Evolutionary conservation across 768 basidiomycete species (phyloP).

Genomic region (Phallus indusiatus): DNA sequence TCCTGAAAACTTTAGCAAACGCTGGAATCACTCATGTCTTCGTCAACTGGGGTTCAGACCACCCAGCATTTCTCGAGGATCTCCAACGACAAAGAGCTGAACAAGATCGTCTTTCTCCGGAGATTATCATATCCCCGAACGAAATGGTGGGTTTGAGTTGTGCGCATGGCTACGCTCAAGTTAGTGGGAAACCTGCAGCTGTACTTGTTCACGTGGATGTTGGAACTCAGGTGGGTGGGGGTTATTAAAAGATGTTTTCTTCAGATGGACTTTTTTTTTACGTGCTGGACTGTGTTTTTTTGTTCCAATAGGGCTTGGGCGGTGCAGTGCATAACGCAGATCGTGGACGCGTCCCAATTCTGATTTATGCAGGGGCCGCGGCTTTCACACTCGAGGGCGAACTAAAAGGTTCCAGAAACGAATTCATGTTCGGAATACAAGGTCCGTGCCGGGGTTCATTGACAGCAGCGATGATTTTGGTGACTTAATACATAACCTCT

Average conservation of each 20-base stretch:
- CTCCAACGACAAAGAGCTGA: constrained; percentile 44
- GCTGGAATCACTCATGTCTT: constrained; percentile 61
- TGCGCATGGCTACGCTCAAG: constrained; percentile 63
- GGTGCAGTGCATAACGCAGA: constrained; percentile 69
- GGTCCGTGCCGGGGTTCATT: constrained; percentile 25
- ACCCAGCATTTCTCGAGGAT: constrained; percentile 63
- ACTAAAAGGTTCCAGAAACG: constrained; percentile 54
- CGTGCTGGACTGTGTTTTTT: background rate
- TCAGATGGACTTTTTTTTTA: background rate
- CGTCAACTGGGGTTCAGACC: constrained; percentile 73
- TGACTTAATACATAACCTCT: background rate
- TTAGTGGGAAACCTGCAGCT: constrained; percentile 55
- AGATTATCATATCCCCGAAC: constrained; percentile 60
- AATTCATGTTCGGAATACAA: constrained; percentile 69
- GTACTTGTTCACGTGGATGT: constrained; percentile 71
- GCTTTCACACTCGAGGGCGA: constrained; percentile 50
- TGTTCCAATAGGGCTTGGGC: constrained; percentile 40
- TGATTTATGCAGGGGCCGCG: constrained; percentile 66
- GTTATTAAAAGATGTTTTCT: too few relatives aligned
- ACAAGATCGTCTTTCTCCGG: constrained; percentile 27
- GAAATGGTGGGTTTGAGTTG: constrained; percentile 70
- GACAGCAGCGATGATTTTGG: too few relatives aligned
- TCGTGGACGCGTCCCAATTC: constrained; percentile 46
- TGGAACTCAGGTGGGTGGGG: constrained; percentile 52
- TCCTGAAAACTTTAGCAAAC: constrained; percentile 43